Percentiles rank a stretch among this genome's conserved stretches.
Conservation (phyloP, 805 yeast genomes). For the Cyberlindnera xishuangbannaensis region DNA sequence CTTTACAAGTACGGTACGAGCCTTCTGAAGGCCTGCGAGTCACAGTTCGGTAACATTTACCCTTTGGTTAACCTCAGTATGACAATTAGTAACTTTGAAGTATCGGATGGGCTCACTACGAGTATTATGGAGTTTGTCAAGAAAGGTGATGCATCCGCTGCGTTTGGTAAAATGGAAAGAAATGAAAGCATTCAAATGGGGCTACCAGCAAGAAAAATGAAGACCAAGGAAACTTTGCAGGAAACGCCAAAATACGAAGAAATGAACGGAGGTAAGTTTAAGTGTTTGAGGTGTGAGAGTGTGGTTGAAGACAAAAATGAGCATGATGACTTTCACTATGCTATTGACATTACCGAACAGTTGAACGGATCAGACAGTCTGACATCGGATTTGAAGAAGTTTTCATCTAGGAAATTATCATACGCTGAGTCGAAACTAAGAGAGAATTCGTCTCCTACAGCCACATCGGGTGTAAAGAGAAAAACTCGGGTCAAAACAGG, state of each 20-base stretch:
- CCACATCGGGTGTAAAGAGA: background rate
- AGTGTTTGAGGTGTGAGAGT: slow-evolving; percentile 8
- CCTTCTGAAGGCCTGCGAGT: slow-evolving; percentile 36
- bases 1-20: slow-evolving; percentile 31
- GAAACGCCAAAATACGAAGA: background rate
- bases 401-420: slow-evolving; percentile 7
- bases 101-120: slow-evolving; percentile 22
- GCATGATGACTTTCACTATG: slow-evolving; percentile 51
- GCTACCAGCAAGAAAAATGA: background rate
- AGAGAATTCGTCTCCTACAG: slow-evolving; percentile 1
- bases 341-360: slow-evolving; percentile 41
- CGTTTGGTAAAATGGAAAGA: slow-evolving; percentile 4
- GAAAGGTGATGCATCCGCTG: slow-evolving; percentile 11
- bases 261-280: slow-evolving; percentile 3
- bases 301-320: slow-evolving; percentile 30
- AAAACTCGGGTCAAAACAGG: background rate
- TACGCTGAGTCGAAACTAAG: slow-evolving; percentile 6
- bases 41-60: slow-evolving; percentile 30
- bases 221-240: background rate
- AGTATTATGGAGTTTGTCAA: slow-evolving; percentile 20
- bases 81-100: slow-evolving; percentile 48
- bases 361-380: slow-evolving; percentile 31
- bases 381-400: slow-evolving; percentile 9
- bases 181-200: background rate
- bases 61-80: slow-evolving; percentile 49